Conservation (phyloP, 2,329 filamentous ascomycete species). For the Elsinoe perseae region DNA sequence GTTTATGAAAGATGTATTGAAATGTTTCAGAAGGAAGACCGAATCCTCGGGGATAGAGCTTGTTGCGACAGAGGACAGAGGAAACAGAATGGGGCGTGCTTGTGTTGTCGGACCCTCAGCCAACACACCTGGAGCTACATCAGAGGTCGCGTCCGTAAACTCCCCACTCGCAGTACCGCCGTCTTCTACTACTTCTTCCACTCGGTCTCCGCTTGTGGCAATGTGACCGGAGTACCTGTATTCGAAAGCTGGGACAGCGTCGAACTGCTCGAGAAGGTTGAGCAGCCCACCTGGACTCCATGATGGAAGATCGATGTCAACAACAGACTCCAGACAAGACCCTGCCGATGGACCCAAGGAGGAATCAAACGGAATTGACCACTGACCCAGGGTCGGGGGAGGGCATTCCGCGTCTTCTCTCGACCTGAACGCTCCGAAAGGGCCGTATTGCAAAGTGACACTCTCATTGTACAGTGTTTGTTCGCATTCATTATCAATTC, state of each 20-base stretch:
- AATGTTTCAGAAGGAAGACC: not conserved
- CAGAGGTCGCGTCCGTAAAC: not conserved
- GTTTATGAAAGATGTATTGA: not conserved
- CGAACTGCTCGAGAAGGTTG: not conserved
- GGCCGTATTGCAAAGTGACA: not conserved
- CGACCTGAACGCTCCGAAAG: not conserved
- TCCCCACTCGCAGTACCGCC: not conserved
- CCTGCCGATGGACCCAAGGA: not conserved
- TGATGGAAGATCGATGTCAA: not conserved
- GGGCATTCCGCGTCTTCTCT: not conserved
- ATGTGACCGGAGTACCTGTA: not conserved
- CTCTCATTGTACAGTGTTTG: too few relatives aligned
- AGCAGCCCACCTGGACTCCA: not conserved
- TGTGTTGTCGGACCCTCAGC: too few relatives aligned
- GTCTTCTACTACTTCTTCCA: not conserved
- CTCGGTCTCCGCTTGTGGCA: not conserved
- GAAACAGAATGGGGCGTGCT: too few relatives aligned
- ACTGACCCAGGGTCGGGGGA: too few relatives aligned
- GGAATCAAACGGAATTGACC: too few relatives aligned
- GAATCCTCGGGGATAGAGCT: not conserved
- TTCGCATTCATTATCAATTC: not conserved
- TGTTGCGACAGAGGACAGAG: too few relatives aligned
- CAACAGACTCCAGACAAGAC: not conserved
- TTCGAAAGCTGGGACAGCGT: not conserved
- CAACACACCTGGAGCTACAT: too few relatives aligned